Conservation (phyloP, 345 rosid genomes). For the Luvunga scandens region DNA sequence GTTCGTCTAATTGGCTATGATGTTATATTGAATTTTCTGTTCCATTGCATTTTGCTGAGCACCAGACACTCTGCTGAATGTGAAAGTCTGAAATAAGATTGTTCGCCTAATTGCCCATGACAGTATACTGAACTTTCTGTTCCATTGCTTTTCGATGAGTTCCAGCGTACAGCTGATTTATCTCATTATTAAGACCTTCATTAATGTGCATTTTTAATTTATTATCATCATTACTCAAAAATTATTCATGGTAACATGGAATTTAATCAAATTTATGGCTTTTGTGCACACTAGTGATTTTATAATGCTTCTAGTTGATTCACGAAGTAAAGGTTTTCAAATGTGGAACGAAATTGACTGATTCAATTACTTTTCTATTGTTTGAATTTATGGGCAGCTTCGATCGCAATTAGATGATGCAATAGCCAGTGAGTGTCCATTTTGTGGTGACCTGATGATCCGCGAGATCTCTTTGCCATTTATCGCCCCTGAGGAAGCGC, state of each 20-base stretch:
- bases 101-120: not conserved
- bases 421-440: conserved; percentile 91
- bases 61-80: not conserved
- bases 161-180: not conserved
- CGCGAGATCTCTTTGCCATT: conserved; percentile 74
- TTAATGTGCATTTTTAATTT: not conserved
- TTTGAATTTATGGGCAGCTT: conserved; percentile 48
- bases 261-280: not conserved
- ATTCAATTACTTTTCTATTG: conserved; percentile 10
- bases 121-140: no score
- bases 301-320: not conserved
- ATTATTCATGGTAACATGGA: not conserved
- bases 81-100: not conserved
- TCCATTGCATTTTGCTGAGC: not conserved
- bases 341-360: not conserved
- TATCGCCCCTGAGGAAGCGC: conserved; percentile 66
- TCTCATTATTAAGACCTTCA: not conserved
- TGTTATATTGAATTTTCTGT: not conserved
- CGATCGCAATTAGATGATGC: conserved; percentile 92
- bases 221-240: not conserved
- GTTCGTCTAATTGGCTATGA: not conserved
- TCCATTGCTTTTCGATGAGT: not conserved
- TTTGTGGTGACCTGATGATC: conserved; percentile 94
- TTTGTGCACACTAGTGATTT: not conserved
- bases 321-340: not conserved